Conservation (phyloP, 2,329 filamentous ascomycete species). For the Exserohilum turcica region DNA sequence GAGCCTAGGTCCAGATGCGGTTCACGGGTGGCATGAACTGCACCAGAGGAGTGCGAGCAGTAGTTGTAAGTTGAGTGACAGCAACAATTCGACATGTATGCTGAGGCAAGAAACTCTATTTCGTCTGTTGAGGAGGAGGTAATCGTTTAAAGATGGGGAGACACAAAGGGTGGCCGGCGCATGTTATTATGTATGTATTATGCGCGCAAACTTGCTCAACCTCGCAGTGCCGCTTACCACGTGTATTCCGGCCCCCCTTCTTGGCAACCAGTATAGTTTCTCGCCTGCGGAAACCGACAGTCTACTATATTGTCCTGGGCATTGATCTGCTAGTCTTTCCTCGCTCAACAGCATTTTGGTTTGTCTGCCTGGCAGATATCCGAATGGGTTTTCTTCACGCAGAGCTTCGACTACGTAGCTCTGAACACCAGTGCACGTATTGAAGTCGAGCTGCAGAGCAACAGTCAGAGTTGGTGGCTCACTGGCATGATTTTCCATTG, state of each 20-base stretch:
- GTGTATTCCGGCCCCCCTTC: constrained; percentile 20
- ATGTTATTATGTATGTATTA: constrained; percentile 15
- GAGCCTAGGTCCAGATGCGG: constrained; percentile 47
- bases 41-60: constrained; percentile 43
- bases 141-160: background rate
- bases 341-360: constrained; percentile 35
- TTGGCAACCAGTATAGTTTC: constrained; percentile 39
- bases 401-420: constrained; percentile 38
- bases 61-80: constrained; percentile 38
- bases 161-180: background rate
- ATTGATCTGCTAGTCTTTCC: constrained; percentile 32
- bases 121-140: constrained; percentile 19
- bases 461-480: constrained; percentile 37
- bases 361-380: constrained; percentile 34
- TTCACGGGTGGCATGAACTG: constrained; percentile 43
- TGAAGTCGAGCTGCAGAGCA: constrained; percentile 19
- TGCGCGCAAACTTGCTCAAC: constrained; percentile 35
- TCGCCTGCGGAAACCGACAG: constrained; percentile 42
- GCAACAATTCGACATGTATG: constrained; percentile 38
- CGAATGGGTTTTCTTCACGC: constrained; percentile 35
- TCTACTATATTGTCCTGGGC: constrained; percentile 33
- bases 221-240: constrained; percentile 21
- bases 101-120: constrained; percentile 30
- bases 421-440: constrained; percentile 36
- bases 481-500: constrained; percentile 40